Percentiles rank a stretch among this genome's conserved stretches.
Conservation (phyloP, 352 stramenopile genomes). For the Halophytophthora batemanensis region DNA sequence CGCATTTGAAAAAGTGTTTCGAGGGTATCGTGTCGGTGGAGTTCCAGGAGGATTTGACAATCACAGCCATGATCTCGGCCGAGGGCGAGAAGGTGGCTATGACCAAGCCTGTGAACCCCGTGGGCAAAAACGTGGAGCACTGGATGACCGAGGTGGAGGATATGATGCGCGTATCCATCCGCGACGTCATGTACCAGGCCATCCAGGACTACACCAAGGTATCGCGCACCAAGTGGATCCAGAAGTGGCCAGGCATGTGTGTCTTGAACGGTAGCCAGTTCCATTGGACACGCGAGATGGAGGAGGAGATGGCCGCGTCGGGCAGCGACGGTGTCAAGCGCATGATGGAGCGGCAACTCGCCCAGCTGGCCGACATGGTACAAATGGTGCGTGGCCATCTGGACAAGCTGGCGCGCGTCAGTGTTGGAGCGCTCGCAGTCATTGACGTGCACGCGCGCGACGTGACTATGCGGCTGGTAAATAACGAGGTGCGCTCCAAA, state of each 20-base stretch:
- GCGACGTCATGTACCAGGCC: conserved; percentile 88
- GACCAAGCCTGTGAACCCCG: conserved; percentile 83
- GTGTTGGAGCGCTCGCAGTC: conserved; percentile 91
- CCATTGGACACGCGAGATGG: conserved; percentile 94
- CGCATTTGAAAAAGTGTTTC: conserved; percentile 95
- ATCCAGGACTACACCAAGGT: conserved; percentile 92
- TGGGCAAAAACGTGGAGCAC: conserved; percentile 93
- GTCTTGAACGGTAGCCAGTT: conserved; percentile 95
- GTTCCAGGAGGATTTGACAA: conserved; percentile 90
- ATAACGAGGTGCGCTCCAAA: conserved; percentile 81
- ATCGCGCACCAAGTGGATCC: conserved; percentile 93
- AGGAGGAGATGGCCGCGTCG: conserved; percentile 75
- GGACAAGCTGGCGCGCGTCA: conserved; percentile 89
- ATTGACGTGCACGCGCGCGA: conserved; percentile 95
- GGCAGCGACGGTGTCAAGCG: conserved; percentile 87
- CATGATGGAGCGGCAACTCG: conserved; percentile 90
- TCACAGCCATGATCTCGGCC: conserved; percentile 89
- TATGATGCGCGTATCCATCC: conserved; percentile 91
- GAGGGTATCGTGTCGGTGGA: conserved; percentile 92
- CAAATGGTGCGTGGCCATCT: conserved; percentile 87
- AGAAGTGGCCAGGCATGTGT: conserved; percentile 93
- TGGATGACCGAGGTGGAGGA: conserved; percentile 95
- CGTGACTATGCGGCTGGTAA: conserved; percentile 85
- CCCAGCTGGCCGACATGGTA: conserved; percentile 95
- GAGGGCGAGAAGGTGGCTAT: conserved; percentile 91